A percentile compares a stretch with the other conserved stretches of the same genome.
Conservation (phyloP, 164 flowering plant genomes). For the Platanus orientalis region DNA sequence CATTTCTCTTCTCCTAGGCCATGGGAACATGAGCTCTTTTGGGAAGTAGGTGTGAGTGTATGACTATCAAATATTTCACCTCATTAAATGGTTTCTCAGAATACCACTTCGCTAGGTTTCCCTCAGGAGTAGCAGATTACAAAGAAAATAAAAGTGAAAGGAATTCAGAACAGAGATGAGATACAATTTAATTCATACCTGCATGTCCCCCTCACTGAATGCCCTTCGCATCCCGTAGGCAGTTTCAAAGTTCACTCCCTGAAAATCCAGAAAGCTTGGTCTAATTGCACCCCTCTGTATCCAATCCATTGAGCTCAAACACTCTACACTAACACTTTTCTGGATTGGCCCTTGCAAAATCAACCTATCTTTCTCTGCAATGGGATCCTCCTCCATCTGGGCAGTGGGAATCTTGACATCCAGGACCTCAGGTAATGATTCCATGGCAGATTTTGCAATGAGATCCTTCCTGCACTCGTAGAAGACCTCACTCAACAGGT, state of each 20-base stretch:
- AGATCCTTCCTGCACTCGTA: constrained; percentile 31
- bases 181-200: constrained; percentile 45
- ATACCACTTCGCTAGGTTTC: too few relatives aligned
- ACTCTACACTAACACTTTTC: background rate
- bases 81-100: too few relatives aligned
- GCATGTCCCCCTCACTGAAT: constrained; percentile 94
- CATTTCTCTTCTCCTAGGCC: background rate
- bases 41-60: background rate
- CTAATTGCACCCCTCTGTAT: constrained; percentile 31
- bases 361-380: background rate
- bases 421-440: constrained; percentile 17
- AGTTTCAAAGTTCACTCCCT: constrained; percentile 50
- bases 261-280: constrained; percentile 64
- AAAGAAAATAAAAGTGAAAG: background rate
- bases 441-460: background rate
- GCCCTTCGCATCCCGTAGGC: constrained; percentile 92
- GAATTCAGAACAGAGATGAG: background rate
- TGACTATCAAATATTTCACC: too few relatives aligned
- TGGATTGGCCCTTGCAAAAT: background rate
- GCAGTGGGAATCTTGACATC: constrained; percentile 27
- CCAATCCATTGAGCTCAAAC: constrained; percentile 1
- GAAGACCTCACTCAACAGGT: constrained; percentile 60
- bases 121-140: background rate
- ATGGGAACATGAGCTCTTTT: background rate
- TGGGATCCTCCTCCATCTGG: constrained; percentile 16